Conservation (phyloP, 257 asterid species). For the Leptodermis oblonga region DNA sequence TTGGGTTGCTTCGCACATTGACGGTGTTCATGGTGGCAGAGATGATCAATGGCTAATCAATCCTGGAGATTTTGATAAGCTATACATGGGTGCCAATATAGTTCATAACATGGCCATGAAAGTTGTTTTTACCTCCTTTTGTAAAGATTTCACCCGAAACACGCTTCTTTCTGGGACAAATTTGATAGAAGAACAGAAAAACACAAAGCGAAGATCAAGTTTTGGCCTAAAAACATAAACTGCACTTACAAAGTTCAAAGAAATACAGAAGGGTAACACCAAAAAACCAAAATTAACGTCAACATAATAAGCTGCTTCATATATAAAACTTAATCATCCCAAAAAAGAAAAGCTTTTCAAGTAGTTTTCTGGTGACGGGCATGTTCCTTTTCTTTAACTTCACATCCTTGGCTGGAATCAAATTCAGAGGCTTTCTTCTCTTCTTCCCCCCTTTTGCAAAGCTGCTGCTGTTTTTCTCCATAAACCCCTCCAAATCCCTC, state of each 20-base stretch:
- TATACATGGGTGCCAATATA: constrained; percentile 33
- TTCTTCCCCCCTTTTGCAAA: constrained; percentile 20
- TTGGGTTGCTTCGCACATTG: constrained; percentile 26
- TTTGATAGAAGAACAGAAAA: no score
- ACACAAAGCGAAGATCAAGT: no score
- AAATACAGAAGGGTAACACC: background rate
- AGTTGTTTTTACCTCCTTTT: background rate
- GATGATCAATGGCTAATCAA: constrained; percentile 27
- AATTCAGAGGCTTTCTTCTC: constrained; percentile 15
- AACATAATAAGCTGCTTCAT: no score
- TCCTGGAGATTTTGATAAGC: constrained; percentile 30
- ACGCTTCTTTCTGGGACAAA: no score
- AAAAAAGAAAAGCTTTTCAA: no score
- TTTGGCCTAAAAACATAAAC: background rate
- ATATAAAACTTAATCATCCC: no score
- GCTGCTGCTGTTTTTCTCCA: constrained; percentile 34
- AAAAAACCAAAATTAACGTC: background rate
- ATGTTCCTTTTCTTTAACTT: constrained; percentile 62
- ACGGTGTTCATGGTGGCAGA: background rate
- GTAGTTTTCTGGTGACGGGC: constrained; percentile 47
- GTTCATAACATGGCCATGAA: constrained; percentile 19
- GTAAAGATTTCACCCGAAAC: no score
- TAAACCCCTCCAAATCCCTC: constrained; percentile 75
- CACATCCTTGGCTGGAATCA: constrained; percentile 40
- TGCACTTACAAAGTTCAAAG: background rate